Conservation (phyloP, 805 yeast genomes). For the Scheffersomyces coipomensis region DNA sequence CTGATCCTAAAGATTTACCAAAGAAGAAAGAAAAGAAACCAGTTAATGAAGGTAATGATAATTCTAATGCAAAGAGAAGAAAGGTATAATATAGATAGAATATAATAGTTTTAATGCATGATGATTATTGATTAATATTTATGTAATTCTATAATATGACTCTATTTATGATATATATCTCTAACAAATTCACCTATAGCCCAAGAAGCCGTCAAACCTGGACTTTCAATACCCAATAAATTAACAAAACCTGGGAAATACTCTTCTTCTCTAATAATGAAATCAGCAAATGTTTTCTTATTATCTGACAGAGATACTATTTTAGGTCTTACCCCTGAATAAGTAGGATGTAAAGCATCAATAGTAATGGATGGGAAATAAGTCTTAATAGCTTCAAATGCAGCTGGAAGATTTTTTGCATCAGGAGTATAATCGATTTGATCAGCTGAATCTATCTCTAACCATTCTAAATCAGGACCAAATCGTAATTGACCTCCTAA, state of each 20-base stretch:
- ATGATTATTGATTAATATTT: no score
- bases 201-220: conserved; percentile 81
- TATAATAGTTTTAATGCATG: no score
- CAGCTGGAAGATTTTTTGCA: conserved; percentile 48
- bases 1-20: conserved; percentile 66
- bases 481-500: conserved; percentile 75
- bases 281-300: conserved; percentile 59
- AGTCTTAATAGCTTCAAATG: conserved; percentile 54
- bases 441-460: conserved; percentile 35
- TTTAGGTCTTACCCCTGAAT: conserved; percentile 86
- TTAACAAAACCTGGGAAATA: conserved; percentile 79
- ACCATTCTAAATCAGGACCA: conserved; percentile 91
- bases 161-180: conserved; percentile 20
- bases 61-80: conserved; percentile 15
- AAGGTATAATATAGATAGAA: conserved; percentile 11
- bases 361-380: conserved; percentile 63
- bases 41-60: conserved; percentile 11
- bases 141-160: no score
- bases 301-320: conserved; percentile 44
- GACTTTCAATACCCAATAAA: conserved; percentile 82
- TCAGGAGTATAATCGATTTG: conserved; percentile 49
- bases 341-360: conserved; percentile 59
- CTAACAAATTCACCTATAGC: conserved; percentile 78
- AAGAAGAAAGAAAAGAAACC: conserved; percentile 28
- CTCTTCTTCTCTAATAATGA: conserved; percentile 65